A percentile compares a stretch with the other conserved stretches of the same genome.
Conservation (phyloP, 306 rosid genomes). For the Vigna radiata region DNA sequence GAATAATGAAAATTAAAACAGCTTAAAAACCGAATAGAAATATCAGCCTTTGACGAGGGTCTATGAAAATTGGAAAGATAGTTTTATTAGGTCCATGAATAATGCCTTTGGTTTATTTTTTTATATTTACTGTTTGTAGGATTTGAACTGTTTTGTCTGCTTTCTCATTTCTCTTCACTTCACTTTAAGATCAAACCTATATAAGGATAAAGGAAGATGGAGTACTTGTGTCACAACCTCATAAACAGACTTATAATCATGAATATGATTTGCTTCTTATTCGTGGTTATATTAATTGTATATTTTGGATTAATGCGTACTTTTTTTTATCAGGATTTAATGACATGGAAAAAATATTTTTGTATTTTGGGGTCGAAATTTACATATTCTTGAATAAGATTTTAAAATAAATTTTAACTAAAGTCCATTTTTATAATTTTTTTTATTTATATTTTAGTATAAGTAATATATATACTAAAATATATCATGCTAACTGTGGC, state of each 20-base stretch:
- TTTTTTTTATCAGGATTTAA: not conserved
- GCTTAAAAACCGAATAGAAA: not conserved
- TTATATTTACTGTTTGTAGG: constrained; percentile 60
- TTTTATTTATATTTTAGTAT: too few relatives aligned
- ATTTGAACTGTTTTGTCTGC: constrained; percentile 92
- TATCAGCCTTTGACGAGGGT: not conserved
- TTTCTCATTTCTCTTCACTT: constrained; percentile 94
- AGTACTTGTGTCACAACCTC: constrained; percentile 13
- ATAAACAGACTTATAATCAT: not conserved
- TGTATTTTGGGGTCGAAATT: not conserved
- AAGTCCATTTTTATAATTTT: too few relatives aligned
- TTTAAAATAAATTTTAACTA: not conserved
- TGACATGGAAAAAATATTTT: not conserved
- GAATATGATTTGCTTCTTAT: constrained; percentile 29
- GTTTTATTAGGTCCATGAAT: not conserved
- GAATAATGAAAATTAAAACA: not conserved
- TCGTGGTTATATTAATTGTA: constrained; percentile 29
- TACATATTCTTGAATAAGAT: not conserved
- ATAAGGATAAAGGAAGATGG: constrained; percentile 24
- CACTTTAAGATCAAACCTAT: constrained; percentile 98
- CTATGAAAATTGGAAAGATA: not conserved
- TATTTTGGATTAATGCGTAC: constrained; percentile 5
- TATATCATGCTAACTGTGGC: too few relatives aligned
- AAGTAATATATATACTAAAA: too few relatives aligned
- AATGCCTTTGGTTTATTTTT: constrained; percentile 11